These are phyloP conservation scores for Garcia nutans DNA, from an alignment of 345 rosid species.

Conservation along the genomic window DNA sequence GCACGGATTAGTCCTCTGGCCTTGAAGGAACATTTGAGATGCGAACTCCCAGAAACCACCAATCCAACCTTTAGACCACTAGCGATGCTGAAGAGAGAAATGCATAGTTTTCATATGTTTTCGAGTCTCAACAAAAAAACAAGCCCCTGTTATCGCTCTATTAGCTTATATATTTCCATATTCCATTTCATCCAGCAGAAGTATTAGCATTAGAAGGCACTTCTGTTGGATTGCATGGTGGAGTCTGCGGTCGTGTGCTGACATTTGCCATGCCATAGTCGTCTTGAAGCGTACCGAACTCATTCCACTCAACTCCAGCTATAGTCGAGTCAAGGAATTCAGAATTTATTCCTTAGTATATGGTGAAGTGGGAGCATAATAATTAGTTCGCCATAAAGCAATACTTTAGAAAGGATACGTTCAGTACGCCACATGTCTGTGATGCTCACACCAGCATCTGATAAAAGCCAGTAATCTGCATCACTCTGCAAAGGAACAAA, in stretches of 20 bases:
- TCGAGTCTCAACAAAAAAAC: slow-evolving; percentile 3
- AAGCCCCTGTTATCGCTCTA: neutral
- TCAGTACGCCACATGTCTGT: slow-evolving; percentile 85
- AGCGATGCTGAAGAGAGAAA: neutral
- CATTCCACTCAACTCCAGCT: slow-evolving; percentile 63
- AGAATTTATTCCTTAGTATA: neutral
- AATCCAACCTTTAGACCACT: neutral
- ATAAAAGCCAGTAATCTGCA: slow-evolving; percentile 92
- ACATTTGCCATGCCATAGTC: slow-evolving; percentile 40
- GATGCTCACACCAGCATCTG: slow-evolving; percentile 85
- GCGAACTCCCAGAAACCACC: slow-evolving; percentile 10
- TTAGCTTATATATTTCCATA: neutral
- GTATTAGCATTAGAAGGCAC: slow-evolving; percentile 33
- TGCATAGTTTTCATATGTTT: slow-evolving; percentile 10
- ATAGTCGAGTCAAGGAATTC: slow-evolving; percentile 34
- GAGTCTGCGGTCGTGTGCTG: slow-evolving; percentile 55
- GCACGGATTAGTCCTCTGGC: slow-evolving; percentile 17
- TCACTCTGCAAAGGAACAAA: slow-evolving; percentile 51
- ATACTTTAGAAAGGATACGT: slow-evolving; percentile 56
- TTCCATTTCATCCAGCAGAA: slow-evolving; percentile 30
- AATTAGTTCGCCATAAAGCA: neutral
- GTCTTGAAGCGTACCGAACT: slow-evolving; percentile 39
- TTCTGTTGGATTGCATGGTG: slow-evolving; percentile 46
- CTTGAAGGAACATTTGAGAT: slow-evolving; percentile 16
- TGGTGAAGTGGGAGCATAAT: neutral